phyloP scores from a whole-genome alignment of 306 rosid species.

The Gastrolobium villosum region DNA sequence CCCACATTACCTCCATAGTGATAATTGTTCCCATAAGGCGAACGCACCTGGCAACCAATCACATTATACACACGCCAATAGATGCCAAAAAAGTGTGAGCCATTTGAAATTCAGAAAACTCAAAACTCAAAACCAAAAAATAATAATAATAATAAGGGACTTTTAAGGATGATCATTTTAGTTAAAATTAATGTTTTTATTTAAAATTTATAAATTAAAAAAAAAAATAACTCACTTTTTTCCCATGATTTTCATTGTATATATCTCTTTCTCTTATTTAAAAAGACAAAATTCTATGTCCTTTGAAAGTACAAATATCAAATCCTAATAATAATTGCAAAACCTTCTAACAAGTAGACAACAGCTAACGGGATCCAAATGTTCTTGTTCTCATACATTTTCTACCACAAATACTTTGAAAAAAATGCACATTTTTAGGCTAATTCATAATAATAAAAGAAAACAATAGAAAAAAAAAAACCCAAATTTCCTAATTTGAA shows the following conservation, averaged over 20 bases:
- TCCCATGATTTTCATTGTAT: no score
- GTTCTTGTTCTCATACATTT: constrained; percentile 25
- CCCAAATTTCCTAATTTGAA: not conserved
- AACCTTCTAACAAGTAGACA: constrained; percentile 14
- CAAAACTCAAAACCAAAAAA: not conserved
- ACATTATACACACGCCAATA: constrained; percentile 39
- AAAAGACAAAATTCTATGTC: no score
- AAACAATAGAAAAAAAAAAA: not conserved
- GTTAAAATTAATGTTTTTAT: no score
- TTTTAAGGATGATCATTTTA: no score
- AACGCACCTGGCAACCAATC: constrained; percentile 67
- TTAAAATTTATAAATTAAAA: no score
- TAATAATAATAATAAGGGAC: no score
- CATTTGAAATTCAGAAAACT: constrained; percentile 7
- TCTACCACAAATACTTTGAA: constrained; percentile 5
- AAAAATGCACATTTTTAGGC: constrained; percentile 2
- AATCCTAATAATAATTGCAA: not conserved
- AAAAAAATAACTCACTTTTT: no score
- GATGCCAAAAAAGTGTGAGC: not conserved
- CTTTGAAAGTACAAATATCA: not conserved
- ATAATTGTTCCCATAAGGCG: constrained; percentile 73
- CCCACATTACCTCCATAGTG: constrained; percentile 63
- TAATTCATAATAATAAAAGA: constrained; percentile 8
- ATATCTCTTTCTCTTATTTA: no score
- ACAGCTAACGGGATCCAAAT: not conserved